Evolutionary conservation across 2,329 filamentous ascomycete genomes (phyloP), one percentile per base, ranked within the genome.

Genomic region (Talaromyces albobiverticillius): DNA sequence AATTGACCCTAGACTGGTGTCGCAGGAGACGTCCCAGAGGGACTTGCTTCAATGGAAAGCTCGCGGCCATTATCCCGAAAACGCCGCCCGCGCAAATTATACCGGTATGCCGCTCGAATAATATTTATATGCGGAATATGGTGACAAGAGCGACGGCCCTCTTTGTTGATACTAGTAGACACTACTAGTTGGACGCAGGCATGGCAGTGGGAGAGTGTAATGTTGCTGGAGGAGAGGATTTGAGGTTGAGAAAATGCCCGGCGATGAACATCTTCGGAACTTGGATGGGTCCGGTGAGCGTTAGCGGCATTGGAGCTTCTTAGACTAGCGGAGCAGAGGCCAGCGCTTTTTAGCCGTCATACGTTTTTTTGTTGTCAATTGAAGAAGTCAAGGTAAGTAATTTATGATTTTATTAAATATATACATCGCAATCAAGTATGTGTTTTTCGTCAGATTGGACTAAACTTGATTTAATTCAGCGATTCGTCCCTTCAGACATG

Each of bases 21-120:
- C 69, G 66, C 56, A 65, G 66, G n/a, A n/a, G n/a, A 53, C 72
- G 63, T 56, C 68, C 62, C 40, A 63, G 64, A 60, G 69, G 62
- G 46, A 70, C 58, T 53, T 66, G 68, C 58, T 64, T 65, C 36
- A 64, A 36, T 23, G 69, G 54, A 53, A 69, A 63, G 57, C 62
- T 64, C 52, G 68, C 66, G 34, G 67, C 68, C 70, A 73, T 72
- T 62, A 57, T 61, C 48, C n/a, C 8, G 8, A 40, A 14, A 14
- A 16, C n/a, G 6, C 36, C 36, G 18, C 20, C 31, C 31, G 13
- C 31, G 13, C 13, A 10, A 10, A 3, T n/a, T 40, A 22, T 22
- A 16, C 7, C 36, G 16, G 8, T 10, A 40, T 22, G 36, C 16
- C 16, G 18, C 18, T 9, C 7, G 11, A 16, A 40, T 22, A 16